These are phyloP conservation scores for Apium graveolens DNA, from an alignment of 129 eudicot genomes.

Conservation along the genomic window DNA sequence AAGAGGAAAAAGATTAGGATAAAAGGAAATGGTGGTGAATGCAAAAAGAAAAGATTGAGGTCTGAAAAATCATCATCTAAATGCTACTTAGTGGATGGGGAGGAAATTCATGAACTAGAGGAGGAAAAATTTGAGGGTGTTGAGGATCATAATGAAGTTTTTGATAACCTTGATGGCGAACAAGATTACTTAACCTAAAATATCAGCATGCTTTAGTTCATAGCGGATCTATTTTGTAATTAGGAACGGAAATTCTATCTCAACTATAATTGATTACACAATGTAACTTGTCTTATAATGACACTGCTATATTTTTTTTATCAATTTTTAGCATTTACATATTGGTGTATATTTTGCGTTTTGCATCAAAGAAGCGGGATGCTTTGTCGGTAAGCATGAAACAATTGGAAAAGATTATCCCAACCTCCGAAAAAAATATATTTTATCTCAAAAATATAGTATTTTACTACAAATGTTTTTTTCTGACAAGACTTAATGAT, in stretches of 20 bases:
- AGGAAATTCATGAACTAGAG: not conserved
- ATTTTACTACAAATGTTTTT: no score
- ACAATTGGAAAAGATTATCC: no score
- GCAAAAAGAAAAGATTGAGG: not conserved
- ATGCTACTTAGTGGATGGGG: not conserved
- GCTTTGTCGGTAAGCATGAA: not conserved
- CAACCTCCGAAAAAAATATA: no score
- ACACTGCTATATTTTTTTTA: not conserved
- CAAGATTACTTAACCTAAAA: not conserved
- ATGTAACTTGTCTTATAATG: not conserved
- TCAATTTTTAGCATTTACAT: not conserved
- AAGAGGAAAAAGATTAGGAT: not conserved
- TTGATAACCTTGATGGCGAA: not conserved
- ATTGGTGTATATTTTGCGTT: not conserved
- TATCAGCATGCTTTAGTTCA: not conserved
- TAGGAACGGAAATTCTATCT: not conserved
- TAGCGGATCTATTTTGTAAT: not conserved
- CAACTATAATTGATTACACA: not conserved
- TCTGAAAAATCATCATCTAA: not conserved
- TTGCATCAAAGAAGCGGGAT: not conserved
- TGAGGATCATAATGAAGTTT: not conserved
- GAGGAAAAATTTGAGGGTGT: not conserved
- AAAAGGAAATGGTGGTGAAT: not conserved
- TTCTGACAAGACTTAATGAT: no score
- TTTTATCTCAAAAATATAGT: no score